A percentile compares a stretch with the other conserved stretches of the same genome.
phyloP scores from a whole-genome alignment of 179 eudicot genomes.

The Camellia oleifera region DNA sequence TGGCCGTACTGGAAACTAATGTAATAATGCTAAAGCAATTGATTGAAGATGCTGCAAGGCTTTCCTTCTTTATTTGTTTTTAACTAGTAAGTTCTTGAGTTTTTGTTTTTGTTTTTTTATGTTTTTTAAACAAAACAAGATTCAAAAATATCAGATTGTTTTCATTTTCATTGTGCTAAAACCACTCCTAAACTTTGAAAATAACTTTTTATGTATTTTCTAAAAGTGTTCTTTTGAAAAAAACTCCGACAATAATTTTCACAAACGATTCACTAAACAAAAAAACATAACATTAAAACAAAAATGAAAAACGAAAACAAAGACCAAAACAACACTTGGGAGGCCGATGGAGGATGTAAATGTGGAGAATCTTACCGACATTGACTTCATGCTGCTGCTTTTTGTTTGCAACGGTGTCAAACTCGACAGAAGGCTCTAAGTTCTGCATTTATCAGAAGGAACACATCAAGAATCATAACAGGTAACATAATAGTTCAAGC shows the following conservation, averaged over 20 bases:
- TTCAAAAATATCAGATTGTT: too few species aligned
- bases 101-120: too few species aligned
- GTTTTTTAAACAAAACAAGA: too few species aligned
- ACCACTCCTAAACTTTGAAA: too few species aligned
- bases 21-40: neutral
- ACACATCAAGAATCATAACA: slow-evolving; percentile 14
- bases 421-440: slow-evolving; percentile 87
- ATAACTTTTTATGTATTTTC: too few species aligned
- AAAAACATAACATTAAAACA: too few species aligned
- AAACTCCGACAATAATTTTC: too few species aligned
- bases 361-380: slow-evolving; percentile 63
- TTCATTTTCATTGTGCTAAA: too few species aligned
- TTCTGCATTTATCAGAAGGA: slow-evolving; percentile 47
- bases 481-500: neutral
- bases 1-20: too few species aligned
- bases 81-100: neutral
- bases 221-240: too few species aligned
- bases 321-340: neutral
- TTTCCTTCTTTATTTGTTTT: neutral
- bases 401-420: slow-evolving; percentile 75
- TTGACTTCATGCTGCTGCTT: slow-evolving; percentile 91
- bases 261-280: too few species aligned
- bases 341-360: neutral
- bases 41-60: neutral
- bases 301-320: too few species aligned